Evolutionary conservation across 2,329 filamentous ascomycete species (phyloP).

Genomic region (Apiospora hydei): DNA sequence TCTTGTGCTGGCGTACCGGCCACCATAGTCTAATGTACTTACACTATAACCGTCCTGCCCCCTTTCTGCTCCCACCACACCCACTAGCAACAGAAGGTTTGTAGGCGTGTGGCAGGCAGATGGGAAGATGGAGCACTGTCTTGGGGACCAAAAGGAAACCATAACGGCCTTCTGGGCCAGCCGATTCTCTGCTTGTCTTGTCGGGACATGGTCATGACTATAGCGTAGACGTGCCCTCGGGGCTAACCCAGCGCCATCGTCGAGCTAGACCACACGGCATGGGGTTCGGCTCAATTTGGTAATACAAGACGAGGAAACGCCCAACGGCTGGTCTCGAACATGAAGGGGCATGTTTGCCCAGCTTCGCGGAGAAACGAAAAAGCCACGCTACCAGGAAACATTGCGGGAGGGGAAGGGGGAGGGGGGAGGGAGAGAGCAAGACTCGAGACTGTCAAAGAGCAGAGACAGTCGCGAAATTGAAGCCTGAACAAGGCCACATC

Average conservation of each 20-base stretch:
- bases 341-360: not conserved
- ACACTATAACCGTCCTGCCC: constrained; percentile 14
- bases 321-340: constrained; percentile 28
- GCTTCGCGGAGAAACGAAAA: not conserved
- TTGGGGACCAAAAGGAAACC: constrained; percentile 20
- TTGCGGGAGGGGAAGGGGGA: too few relatives aligned
- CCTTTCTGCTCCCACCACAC: constrained; percentile 1
- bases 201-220: constrained; percentile 4
- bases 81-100: constrained; percentile 21
- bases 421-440: not conserved
- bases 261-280: constrained; percentile 20
- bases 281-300: constrained; percentile 27
- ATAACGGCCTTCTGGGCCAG: constrained; percentile 22
- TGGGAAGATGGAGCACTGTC: constrained; percentile 6
- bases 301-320: constrained; percentile 26
- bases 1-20: not conserved
- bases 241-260: constrained; percentile 11
- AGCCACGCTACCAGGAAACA: not conserved
- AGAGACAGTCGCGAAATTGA: constrained; percentile 7
- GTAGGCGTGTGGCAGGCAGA: constrained; percentile 18
- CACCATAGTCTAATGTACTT: constrained; percentile 15
- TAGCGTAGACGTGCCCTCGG: not conserved
- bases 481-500: not conserved
- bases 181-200: constrained; percentile 15
- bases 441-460: constrained; percentile 2